phyloP scores from a whole-genome alignment of 306 rosid species.

The Bauhinia variegata region DNA sequence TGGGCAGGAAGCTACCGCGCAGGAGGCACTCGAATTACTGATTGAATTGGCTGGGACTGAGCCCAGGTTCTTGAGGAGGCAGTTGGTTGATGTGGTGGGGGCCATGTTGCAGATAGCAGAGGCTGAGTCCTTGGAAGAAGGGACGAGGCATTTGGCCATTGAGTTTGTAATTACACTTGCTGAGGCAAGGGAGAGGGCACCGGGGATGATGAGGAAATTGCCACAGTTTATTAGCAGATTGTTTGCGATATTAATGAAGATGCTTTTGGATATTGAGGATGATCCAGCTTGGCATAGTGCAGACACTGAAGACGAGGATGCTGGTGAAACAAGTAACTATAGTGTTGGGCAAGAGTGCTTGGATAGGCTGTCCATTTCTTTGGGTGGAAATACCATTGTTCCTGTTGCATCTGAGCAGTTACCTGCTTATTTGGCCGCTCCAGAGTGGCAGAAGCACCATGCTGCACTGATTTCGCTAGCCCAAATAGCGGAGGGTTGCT shows the following conservation, averaged over 20 bases:
- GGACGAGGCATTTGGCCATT: slow-evolving; percentile 88
- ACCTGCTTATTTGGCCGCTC: slow-evolving; percentile 80
- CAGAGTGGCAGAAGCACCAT: slow-evolving; percentile 94
- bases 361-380: slow-evolving; percentile 85
- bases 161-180: slow-evolving; percentile 94
- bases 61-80: slow-evolving; percentile 85
- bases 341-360: slow-evolving; percentile 96
- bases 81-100: slow-evolving; percentile 85
- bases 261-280: slow-evolving; percentile 85
- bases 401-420: slow-evolving; percentile 94
- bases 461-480: slow-evolving; percentile 91
- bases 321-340: slow-evolving; percentile 83
- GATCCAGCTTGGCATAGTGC: slow-evolving; percentile 88
- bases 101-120: slow-evolving; percentile 92
- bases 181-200: slow-evolving; percentile 94
- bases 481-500: slow-evolving; percentile 92
- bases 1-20: slow-evolving; percentile 91
- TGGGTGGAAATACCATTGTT: slow-evolving; percentile 97
- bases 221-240: slow-evolving; percentile 89
- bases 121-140: slow-evolving; percentile 85
- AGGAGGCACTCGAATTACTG: slow-evolving; percentile 88
- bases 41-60: slow-evolving; percentile 91
- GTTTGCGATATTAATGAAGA: slow-evolving; percentile 84
- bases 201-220: slow-evolving; percentile 97
- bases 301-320: slow-evolving; percentile 86